These are phyloP conservation scores for Acacia concinna DNA, from an alignment of 331 rosid species.

Conservation along the genomic window DNA sequence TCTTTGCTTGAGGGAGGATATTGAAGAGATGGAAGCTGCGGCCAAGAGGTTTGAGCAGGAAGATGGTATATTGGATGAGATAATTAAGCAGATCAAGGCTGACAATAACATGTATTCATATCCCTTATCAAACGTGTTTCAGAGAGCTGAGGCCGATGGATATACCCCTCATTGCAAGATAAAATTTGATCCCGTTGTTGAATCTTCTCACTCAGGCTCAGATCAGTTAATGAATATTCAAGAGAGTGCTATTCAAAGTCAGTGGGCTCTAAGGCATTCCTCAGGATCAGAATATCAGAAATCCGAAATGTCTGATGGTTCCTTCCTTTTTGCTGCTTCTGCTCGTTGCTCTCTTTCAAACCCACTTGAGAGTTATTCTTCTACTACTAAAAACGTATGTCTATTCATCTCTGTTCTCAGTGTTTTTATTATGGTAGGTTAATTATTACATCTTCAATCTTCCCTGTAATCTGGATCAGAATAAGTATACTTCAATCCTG, in stretches of 20 bases:
- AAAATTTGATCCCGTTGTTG: conserved; percentile 47
- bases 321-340: conserved; percentile 55
- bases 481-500: neutral
- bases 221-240: conserved; percentile 44
- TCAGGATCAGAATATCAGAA: conserved; percentile 28
- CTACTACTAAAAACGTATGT: conserved; percentile 53
- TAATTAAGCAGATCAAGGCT: conserved; percentile 43
- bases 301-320: conserved; percentile 49
- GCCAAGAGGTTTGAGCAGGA: conserved; percentile 80
- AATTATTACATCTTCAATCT: neutral
- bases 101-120: conserved; percentile 59
- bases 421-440: neutral
- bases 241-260: conserved; percentile 41
- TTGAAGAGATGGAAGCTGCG: conserved; percentile 77
- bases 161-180: conserved; percentile 67
- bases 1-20: conserved; percentile 69
- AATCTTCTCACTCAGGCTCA: conserved; percentile 33
- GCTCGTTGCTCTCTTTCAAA: conserved; percentile 55
- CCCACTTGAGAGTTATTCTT: conserved; percentile 37
- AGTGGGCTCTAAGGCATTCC: conserved; percentile 26
- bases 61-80: conserved; percentile 48
- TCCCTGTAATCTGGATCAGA: conserved; percentile 17
- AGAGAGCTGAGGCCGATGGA: conserved; percentile 62
- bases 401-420: conserved; percentile 23
- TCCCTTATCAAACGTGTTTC: conserved; percentile 52